phyloP scores from a whole-genome alignment of 371 early-diverging fungal species.

The Coemansia sp. region DNA sequence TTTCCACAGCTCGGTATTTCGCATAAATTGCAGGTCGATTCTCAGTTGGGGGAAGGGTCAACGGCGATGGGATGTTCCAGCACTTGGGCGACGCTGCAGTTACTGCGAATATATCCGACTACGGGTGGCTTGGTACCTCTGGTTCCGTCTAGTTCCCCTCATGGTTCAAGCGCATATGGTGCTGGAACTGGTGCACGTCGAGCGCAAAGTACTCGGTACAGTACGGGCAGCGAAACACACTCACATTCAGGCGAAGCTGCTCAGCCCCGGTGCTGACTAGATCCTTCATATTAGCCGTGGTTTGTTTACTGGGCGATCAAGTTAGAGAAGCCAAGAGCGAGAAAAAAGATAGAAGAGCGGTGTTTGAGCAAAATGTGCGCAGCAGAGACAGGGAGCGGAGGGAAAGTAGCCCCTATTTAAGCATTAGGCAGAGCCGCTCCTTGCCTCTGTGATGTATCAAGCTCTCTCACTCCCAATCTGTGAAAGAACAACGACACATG shows the following conservation, averaged over 20 bases:
- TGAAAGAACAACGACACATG: neutral
- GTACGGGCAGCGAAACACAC: conserved; percentile 34
- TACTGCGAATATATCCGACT: neutral
- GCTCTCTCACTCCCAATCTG: neutral
- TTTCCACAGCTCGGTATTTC: neutral
- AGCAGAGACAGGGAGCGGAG: neutral
- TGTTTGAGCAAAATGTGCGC: neutral
- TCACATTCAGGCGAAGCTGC: conserved; percentile 2
- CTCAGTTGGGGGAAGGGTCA: neutral
- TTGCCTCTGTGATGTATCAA: no score
- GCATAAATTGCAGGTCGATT: neutral
- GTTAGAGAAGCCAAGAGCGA: no score
- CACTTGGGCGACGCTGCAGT: neutral
- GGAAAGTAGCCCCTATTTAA: neutral
- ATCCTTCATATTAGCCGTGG: neutral
- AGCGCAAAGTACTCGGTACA: conserved; percentile 41
- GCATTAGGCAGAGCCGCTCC: no score
- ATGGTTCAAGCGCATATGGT: conserved; percentile 44
- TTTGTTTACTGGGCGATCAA: no score
- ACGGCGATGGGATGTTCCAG: no score
- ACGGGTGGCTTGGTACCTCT: neutral
- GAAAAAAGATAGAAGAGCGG: no score
- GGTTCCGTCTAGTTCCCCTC: neutral
- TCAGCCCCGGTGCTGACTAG: neutral
- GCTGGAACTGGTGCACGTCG: conserved; percentile 36